Percentiles rank a stretch among this genome's conserved stretches.
These are phyloP conservation scores for Tricholoma sp. DNA, from an alignment of 768 basidiomycete species.

Conservation along the genomic window DNA sequence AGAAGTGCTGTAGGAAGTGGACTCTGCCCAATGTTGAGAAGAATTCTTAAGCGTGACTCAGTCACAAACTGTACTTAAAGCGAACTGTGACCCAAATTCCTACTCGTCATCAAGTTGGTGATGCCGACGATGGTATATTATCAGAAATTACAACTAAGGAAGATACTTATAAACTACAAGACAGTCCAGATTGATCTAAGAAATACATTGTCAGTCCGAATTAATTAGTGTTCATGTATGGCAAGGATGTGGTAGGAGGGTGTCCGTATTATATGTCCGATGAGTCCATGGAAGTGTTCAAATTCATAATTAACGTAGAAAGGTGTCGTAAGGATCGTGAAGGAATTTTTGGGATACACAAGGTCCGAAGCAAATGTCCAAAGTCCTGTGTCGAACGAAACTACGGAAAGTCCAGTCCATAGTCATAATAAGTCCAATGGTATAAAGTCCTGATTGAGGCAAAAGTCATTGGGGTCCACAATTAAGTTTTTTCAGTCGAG, in stretches of 20 bases:
- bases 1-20: neutral
- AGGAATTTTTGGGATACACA: neutral
- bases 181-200: constrained; percentile 2
- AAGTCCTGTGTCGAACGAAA: neutral
- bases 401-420: neutral
- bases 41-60: neutral
- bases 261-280: constrained; percentile 1
- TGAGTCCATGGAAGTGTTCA: neutral
- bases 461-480: neutral
- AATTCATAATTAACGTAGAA: neutral
- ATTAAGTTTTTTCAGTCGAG: neutral
- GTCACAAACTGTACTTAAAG: neutral
- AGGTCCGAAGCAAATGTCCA: neutral
- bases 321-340: constrained; percentile 2
- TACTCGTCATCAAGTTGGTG: too few relatives aligned
- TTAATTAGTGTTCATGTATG: constrained; percentile 1
- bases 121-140: neutral
- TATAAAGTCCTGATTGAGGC: constrained; percentile 2
- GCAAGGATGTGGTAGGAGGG: neutral
- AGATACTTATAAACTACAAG: neutral
- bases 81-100: neutral
- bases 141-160: neutral
- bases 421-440: neutral
- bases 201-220: constrained; percentile 2
- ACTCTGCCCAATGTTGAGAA: neutral